Conservation (phyloP, 768 basidiomycete species). For the Sutorius australiensis region DNA sequence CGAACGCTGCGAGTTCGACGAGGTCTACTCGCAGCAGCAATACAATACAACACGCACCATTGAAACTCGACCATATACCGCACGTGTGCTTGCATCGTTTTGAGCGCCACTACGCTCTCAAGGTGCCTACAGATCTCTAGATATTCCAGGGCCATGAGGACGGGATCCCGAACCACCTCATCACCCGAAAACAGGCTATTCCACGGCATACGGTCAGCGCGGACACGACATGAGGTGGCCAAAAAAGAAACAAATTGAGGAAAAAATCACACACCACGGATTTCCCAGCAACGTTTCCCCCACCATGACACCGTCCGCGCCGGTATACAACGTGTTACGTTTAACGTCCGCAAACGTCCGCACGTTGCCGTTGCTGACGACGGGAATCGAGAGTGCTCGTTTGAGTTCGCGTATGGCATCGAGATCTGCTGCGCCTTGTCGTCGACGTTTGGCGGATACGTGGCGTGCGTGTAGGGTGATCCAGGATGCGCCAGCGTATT, state of each 20-base stretch:
- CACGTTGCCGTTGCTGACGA: conserved; percentile 81
- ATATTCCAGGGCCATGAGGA: conserved; percentile 67
- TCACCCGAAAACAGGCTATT: conserved; percentile 54
- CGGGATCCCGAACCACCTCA: conserved; percentile 53
- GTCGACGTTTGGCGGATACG: conserved; percentile 63
- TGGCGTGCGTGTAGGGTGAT: conserved; percentile 72
- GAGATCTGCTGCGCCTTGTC: conserved; percentile 71
- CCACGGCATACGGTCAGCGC: background rate
- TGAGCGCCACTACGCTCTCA: conserved; percentile 45
- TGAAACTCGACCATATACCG: conserved; percentile 66
- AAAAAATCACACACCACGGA: conserved; percentile 43
- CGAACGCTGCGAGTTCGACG: background rate
- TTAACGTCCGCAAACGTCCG: conserved; percentile 53
- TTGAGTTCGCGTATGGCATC: conserved; percentile 55
- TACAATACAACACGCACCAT: conserved; percentile 43
- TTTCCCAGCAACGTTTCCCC: conserved; percentile 74
- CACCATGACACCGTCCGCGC: conserved; percentile 76
- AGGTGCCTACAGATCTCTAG: conserved; percentile 54
- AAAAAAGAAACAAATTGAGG: background rate
- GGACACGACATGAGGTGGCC: background rate
- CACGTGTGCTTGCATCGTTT: conserved; percentile 59
- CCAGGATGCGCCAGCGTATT: conserved; percentile 66
- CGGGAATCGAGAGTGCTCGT: conserved; percentile 47
- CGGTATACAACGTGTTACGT: conserved; percentile 50
- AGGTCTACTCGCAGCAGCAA: background rate